Conservation (phyloP, 345 rosid species). For the Aurinia saxatilis region DNA sequence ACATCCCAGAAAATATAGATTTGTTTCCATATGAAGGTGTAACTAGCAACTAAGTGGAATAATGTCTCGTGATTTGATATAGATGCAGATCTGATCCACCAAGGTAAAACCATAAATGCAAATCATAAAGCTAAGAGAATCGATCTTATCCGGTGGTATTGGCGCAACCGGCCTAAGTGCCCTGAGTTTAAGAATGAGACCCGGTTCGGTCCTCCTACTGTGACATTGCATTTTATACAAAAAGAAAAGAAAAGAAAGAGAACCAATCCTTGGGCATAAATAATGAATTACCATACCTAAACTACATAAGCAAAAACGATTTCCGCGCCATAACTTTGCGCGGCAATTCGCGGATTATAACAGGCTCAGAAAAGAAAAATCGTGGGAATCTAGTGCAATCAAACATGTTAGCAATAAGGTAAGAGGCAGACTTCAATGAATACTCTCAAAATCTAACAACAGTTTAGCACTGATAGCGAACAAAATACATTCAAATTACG, state of each 20-base stretch:
- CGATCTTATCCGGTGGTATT: neutral
- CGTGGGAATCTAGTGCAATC: constrained; percentile 5
- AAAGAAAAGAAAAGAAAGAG: neutral
- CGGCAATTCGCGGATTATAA: neutral
- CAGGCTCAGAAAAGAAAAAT: neutral
- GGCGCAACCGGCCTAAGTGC: neutral
- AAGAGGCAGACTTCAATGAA: neutral
- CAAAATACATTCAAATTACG: neutral
- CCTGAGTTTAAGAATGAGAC: neutral
- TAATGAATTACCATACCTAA: neutral
- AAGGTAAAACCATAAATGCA: constrained; percentile 9
- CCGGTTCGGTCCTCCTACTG: constrained; percentile 1
- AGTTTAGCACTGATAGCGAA: neutral
- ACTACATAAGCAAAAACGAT: neutral
- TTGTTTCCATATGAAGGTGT: constrained; percentile 5
- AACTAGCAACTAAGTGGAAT: neutral
- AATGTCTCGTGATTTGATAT: neutral
- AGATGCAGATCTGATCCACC: neutral
- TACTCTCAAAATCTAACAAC: neutral
- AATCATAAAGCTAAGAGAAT: neutral
- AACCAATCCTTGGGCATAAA: neutral
- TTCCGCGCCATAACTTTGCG: neutral
- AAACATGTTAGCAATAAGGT: neutral
- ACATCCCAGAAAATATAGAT: neutral
- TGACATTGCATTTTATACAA: neutral